phyloP scores from a whole-genome alignment of 805 yeast species.

The Candida oleophila region DNA sequence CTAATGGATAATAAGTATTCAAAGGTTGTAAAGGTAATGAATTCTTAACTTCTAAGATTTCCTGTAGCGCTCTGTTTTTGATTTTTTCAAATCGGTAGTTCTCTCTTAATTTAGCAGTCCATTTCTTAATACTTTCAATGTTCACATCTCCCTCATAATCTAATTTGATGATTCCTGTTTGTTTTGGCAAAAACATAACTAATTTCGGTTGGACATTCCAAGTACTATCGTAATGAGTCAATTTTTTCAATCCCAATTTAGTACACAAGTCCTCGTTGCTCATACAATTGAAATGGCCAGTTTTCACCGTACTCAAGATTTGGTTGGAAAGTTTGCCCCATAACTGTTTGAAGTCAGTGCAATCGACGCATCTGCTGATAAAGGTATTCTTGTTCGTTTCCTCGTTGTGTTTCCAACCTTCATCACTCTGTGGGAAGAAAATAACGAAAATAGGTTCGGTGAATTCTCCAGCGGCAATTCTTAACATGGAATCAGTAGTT shows the following conservation, averaged over 20 bases:
- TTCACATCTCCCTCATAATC: constrained; percentile 41
- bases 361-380: constrained; percentile 42
- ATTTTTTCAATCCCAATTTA: constrained; percentile 44
- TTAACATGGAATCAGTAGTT: constrained; percentile 42
- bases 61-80: constrained; percentile 27
- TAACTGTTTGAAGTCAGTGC: constrained; percentile 48
- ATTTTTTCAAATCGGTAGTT: constrained; percentile 42
- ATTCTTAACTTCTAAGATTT: constrained; percentile 27
- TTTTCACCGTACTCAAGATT: constrained; percentile 33
- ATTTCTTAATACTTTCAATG: constrained; percentile 32
- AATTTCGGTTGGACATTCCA: constrained; percentile 35
- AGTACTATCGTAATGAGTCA: constrained; percentile 15
- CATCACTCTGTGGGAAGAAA: constrained; percentile 60
- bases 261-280: constrained; percentile 51
- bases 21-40: constrained; percentile 31
- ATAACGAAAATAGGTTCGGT: constrained; percentile 55
- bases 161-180: constrained; percentile 46
- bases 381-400: constrained; percentile 34
- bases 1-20: constrained; percentile 35
- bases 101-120: constrained; percentile 47
- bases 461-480: constrained; percentile 50
- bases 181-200: constrained; percentile 53
- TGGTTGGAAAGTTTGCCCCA: constrained; percentile 62
- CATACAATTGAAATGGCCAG: constrained; percentile 63
- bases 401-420: constrained; percentile 35